Conservation (phyloP, 768 basidiomycete genomes). For the Leccinum subgranulosum region DNA sequence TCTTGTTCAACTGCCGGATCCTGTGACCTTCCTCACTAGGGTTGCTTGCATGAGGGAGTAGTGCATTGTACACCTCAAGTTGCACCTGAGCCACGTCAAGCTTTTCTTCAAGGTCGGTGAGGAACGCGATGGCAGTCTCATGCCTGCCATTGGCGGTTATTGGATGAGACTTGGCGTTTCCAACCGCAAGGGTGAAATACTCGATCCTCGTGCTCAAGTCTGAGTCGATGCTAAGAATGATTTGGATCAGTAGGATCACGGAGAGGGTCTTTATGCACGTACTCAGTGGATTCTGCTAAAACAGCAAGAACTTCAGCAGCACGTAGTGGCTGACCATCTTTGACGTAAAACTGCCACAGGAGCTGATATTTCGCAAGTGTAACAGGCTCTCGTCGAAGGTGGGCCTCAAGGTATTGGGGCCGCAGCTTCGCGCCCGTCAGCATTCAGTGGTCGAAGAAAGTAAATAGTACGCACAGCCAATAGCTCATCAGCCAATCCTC, state of each 20-base stretch:
- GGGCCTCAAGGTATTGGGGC: conserved; percentile 84
- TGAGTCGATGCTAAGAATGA: conserved; percentile 53
- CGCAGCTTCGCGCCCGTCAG: conserved; percentile 55
- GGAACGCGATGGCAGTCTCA: conserved; percentile 90
- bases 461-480: conserved; percentile 64
- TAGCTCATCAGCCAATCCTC: conserved; percentile 80
- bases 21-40: conserved; percentile 61
- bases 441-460: neutral
- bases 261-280: conserved; percentile 23
- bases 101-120: conserved; percentile 88
- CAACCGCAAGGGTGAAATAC: conserved; percentile 90
- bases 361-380: conserved; percentile 83
- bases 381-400: conserved; percentile 76
- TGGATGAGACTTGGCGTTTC: conserved; percentile 94
- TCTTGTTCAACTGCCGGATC: conserved; percentile 54
- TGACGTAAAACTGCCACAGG: conserved; percentile 96
- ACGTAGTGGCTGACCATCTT: conserved; percentile 80
- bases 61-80: conserved; percentile 77
- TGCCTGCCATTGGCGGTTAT: conserved; percentile 72
- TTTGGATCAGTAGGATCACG: neutral
- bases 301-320: conserved; percentile 84
- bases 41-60: conserved; percentile 59
- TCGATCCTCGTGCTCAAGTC: conserved; percentile 76
- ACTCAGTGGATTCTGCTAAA: conserved; percentile 85
- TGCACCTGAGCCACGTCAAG: conserved; percentile 97